Conservation (phyloP, 2,329 filamentous ascomycete genomes). For the Colletotrichum abscissum region DNA sequence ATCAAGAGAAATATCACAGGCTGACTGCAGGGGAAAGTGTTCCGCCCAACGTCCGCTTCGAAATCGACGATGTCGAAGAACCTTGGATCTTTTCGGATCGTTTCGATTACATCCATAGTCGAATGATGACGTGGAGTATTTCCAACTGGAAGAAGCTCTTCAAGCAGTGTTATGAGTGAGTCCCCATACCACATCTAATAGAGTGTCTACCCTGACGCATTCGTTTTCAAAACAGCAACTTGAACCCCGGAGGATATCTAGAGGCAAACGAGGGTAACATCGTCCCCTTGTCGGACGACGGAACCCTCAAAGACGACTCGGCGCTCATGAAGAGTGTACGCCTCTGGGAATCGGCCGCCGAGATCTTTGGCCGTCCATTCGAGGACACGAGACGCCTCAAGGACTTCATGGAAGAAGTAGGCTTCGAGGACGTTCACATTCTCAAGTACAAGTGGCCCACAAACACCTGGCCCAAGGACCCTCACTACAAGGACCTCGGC, state of each 20-base stretch:
- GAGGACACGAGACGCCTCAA: too few species aligned
- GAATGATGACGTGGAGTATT: neutral
- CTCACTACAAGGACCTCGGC: slow-evolving; percentile 47
- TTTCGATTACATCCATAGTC: slow-evolving; percentile 22
- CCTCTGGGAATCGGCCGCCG: too few species aligned
- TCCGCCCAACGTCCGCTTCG: slow-evolving; percentile 57
- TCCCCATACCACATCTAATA: too few species aligned
- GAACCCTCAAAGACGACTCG: slow-evolving; percentile 41
- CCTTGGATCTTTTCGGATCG: slow-evolving; percentile 43
- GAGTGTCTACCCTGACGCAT: too few species aligned
- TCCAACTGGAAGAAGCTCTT: slow-evolving; percentile 43
- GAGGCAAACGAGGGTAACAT: slow-evolving; percentile 56
- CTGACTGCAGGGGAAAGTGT: slow-evolving; percentile 34
- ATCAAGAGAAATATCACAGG: too few species aligned
- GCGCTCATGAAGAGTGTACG: slow-evolving; percentile 41
- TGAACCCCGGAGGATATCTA: slow-evolving; percentile 56
- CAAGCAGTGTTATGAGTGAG: slow-evolving; percentile 30
- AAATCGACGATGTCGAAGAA: slow-evolving; percentile 49
- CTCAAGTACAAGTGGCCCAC: slow-evolving; percentile 44
- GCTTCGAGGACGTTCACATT: too few species aligned
- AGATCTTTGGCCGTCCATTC: too few species aligned
- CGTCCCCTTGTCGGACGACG: slow-evolving; percentile 53
- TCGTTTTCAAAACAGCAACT: slow-evolving; percentile 32
- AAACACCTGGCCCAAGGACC: slow-evolving; percentile 37
- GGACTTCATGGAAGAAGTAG: too few species aligned